Evolutionary conservation across 2,329 filamentous ascomycete species (phyloP).

Genomic region (Fusarium sarcochroum): DNA sequence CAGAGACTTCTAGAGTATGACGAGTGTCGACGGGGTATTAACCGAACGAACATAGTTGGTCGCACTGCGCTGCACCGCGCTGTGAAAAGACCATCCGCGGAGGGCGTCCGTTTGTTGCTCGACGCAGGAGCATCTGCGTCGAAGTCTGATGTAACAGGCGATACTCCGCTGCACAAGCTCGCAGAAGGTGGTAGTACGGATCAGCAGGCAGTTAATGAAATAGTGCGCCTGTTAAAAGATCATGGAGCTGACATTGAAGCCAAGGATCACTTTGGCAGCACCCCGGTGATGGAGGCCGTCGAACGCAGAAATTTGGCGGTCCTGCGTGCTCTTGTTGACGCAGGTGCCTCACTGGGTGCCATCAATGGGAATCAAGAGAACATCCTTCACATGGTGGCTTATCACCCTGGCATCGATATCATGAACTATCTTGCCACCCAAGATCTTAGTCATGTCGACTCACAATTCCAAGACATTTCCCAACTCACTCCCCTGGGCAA

Average conservation of each 20-base stretch:
- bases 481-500: fast-evolving
- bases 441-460: neutral
- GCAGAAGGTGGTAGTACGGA: fast-evolving
- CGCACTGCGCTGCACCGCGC: neutral
- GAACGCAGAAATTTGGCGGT: fast-evolving
- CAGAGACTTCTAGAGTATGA: neutral
- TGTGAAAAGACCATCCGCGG: fast-evolving
- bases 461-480: fast-evolving
- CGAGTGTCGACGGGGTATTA: neutral
- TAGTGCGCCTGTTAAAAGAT: neutral
- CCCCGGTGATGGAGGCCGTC: fast-evolving
- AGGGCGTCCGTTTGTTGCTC: constrained; percentile 16
- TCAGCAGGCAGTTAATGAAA: fast-evolving
- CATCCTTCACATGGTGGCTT: fast-evolving
- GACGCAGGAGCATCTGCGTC: constrained; percentile 16
- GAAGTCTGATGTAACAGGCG: fast-evolving
- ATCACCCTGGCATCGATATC: fast-evolving
- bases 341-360: neutral
- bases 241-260: neutral
- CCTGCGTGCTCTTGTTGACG: neutral
- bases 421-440: neutral
- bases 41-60: fast-evolving
- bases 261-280: fast-evolving
- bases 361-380: fast-evolving
- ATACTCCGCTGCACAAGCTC: neutral